Evolutionary conservation across 257 asterid genomes (phyloP).

Genomic region (Nicotiana benthamiana): DNA sequence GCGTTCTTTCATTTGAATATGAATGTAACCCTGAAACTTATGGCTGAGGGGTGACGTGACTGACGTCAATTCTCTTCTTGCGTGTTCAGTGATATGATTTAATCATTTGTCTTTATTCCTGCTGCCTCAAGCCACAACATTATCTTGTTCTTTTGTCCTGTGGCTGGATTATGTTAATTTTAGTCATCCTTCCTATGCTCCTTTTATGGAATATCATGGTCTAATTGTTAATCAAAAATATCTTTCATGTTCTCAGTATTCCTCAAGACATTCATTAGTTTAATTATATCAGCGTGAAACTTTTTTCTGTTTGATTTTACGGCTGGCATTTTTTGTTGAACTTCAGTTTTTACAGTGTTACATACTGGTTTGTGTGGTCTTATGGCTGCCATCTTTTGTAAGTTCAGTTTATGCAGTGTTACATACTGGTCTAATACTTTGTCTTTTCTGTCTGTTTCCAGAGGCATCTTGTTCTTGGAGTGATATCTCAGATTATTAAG

Average conservation of each 20-base stretch:
- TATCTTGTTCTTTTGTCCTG: background rate
- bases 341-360: slow-evolving; percentile 6
- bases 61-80: background rate
- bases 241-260: background rate
- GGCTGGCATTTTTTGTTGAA: background rate
- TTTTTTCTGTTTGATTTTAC: background rate
- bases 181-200: background rate
- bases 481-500: slow-evolving; percentile 97
- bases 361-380: background rate
- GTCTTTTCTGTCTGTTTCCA: slow-evolving; percentile 31
- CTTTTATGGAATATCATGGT: background rate
- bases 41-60: background rate
- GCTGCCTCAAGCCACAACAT: background rate
- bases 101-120: background rate
- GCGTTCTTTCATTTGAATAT: background rate
- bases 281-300: background rate
- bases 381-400: background rate
- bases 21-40: background rate
- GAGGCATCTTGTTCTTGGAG: slow-evolving; percentile 98
- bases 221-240: background rate
- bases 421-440: slow-evolving; percentile 17
- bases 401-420: slow-evolving; percentile 6
- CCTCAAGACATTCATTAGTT: background rate
- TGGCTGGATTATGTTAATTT: background rate
- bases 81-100: background rate